Conservation (phyloP, 2,329 filamentous ascomycete genomes). For the Trichophaea hybrida region DNA sequence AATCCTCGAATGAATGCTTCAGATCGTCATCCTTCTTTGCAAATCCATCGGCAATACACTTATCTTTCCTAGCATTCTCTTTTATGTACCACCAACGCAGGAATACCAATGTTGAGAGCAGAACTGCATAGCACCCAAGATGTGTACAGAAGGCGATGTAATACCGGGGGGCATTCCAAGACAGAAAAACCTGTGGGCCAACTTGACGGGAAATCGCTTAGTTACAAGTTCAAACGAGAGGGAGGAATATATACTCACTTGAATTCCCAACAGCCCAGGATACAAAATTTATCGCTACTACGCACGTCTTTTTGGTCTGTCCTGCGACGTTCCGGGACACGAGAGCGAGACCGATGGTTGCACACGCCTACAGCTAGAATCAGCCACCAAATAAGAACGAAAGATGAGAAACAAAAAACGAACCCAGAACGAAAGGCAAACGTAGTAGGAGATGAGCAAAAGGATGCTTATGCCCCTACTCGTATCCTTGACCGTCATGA, state of each 20-base stretch:
- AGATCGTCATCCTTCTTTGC: slow-evolving; percentile 33
- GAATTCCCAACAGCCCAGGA: slow-evolving; percentile 55
- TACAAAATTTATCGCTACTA: slow-evolving; percentile 55
- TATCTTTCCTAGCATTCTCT: slow-evolving; percentile 38
- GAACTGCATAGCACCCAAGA: slow-evolving; percentile 50
- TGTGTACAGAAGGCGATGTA: slow-evolving; percentile 56
- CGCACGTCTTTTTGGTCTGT: slow-evolving; percentile 57
- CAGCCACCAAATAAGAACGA: neutral
- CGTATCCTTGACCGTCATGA: slow-evolving; percentile 52
- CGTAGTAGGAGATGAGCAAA: slow-evolving; percentile 59
- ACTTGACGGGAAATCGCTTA: slow-evolving; percentile 28
- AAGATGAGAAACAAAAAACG: neutral
- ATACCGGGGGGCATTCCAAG: slow-evolving; percentile 48
- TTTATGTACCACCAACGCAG: slow-evolving; percentile 44
- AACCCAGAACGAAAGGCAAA: slow-evolving; percentile 59
- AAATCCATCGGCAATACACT: slow-evolving; percentile 39
- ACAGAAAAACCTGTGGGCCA: slow-evolving; percentile 51
- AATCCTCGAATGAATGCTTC: slow-evolving; percentile 46
- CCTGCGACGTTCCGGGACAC: slow-evolving; percentile 56
- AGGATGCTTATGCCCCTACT: slow-evolving; percentile 47
- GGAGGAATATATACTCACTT: slow-evolving; percentile 23
- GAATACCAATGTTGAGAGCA: slow-evolving; percentile 44
- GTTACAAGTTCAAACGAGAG: neutral
- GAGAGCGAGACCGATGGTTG: slow-evolving; percentile 52
- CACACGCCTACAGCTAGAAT: slow-evolving; percentile 37